Evolutionary conservation across 305 asterid genomes (phyloP).

Genomic region (Fraxinus platypoda): DNA sequence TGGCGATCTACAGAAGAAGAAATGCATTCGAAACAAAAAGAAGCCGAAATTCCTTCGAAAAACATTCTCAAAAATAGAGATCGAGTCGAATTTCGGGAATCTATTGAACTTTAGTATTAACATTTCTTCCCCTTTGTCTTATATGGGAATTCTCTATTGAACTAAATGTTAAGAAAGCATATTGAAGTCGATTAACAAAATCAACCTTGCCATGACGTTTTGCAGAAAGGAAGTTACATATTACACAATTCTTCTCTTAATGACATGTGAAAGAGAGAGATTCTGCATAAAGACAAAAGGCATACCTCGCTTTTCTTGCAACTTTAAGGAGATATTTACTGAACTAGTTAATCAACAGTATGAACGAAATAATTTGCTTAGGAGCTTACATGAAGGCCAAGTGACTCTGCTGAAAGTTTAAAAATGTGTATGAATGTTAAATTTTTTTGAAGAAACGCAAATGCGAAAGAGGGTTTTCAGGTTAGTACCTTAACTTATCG

Average conservation of each 20-base stretch:
- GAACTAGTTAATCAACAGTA: no score
- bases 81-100: slow-evolving; percentile 19
- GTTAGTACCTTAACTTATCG: no score
- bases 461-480: no score
- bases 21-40: slow-evolving; percentile 69
- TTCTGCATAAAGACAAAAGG: not conserved
- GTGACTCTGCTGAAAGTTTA: no score
- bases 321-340: slow-evolving; percentile 17
- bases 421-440: no score
- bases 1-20: slow-evolving; percentile 66
- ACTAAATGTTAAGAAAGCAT: not conserved
- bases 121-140: no score
- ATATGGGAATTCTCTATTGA: no score
- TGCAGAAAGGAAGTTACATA: not conserved
- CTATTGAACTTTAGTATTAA: no score
- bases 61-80: slow-evolving; percentile 67
- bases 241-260: not conserved
- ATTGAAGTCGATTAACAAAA: not conserved
- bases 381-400: no score
- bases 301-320: slow-evolving; percentile 92
- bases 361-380: no score
- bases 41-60: slow-evolving; percentile 88
- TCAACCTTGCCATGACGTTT: not conserved
- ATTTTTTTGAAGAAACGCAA: no score
- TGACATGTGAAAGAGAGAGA: not conserved